phyloP scores from a whole-genome alignment of 176 grass and related monocot genomes.

The Aegilops speltoides region DNA sequence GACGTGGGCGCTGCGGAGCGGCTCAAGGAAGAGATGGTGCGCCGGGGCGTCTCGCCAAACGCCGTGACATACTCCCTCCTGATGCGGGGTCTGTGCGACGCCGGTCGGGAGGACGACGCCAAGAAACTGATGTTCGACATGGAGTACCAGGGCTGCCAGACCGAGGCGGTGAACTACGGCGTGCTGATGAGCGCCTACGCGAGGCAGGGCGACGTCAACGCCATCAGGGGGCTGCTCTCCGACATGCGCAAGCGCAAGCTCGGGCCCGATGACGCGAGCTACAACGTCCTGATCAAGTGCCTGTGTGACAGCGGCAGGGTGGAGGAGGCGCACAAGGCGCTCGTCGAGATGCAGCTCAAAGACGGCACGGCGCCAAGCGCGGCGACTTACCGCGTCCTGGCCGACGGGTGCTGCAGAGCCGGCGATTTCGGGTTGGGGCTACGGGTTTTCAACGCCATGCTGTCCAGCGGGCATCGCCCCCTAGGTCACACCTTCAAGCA shows the following conservation, averaged over 20 bases:
- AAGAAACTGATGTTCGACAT: conserved; percentile 94
- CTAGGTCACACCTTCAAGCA: conserved; percentile 23
- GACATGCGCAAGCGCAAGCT: conserved; percentile 70
- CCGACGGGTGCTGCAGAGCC: conserved; percentile 63
- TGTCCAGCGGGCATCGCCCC: conserved; percentile 57
- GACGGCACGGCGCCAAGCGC: conserved; percentile 49
- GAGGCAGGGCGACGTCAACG: conserved; percentile 30
- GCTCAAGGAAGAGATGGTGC: conserved; percentile 64
- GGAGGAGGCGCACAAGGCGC: conserved; percentile 53
- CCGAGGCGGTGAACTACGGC: conserved; percentile 64
- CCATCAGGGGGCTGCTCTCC: conserved; percentile 33
- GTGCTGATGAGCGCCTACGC: conserved; percentile 70
- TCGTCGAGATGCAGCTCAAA: conserved; percentile 81
- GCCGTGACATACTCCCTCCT: conserved; percentile 67
- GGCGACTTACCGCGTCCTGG: conserved; percentile 49
- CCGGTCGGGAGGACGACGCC: conserved; percentile 44
- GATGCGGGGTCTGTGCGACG: conserved; percentile 62
- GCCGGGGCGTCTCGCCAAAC: conserved; percentile 47
- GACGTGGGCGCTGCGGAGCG: conserved; percentile 32
- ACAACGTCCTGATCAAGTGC: conserved; percentile 69
- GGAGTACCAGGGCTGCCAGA: conserved; percentile 88
- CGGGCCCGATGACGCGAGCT: conserved; percentile 48
- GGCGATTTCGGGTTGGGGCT: conserved; percentile 47
- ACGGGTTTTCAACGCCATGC: conserved; percentile 47
- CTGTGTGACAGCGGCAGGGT: conserved; percentile 48